Evolutionary conservation across 306 rosid genomes (phyloP), one percentile per base, ranked within the genome.

Genomic region (Cicer yamashitae): DNA sequence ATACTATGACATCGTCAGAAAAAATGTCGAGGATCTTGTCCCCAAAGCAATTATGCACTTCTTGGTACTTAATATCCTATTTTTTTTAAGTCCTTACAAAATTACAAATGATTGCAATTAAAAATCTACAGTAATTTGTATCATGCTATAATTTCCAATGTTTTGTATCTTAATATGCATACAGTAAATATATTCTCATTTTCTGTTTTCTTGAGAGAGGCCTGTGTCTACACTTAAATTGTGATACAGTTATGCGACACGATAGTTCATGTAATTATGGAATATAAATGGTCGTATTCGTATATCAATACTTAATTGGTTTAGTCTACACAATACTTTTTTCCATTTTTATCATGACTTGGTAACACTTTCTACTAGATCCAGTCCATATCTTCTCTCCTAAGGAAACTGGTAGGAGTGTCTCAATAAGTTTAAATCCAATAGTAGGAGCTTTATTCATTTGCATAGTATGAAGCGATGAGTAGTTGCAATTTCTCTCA

Each of bases 41-140:
- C 99, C 99, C 40, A 94, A 94, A 90, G 91, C 93, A 62, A 94
- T 94, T 60, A 94, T 94, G 97, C 96, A 94, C 83, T 94, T 94
- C 96, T 78, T 94, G 97, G 99, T 94, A 94, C 75, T 77, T 63
- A 81, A 62, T 54, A 65, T 79, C 17, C 73, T 17, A n/a, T 17
- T 82, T 69, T 65, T 52, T 47, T 30, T 73, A 45, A 13, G 41
- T 46, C 58, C 58, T 53, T 59, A 7, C 58, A 50, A 74, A 71
- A 54, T 53, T 59, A 11, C 58, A 51, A 70, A 71, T 20, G 67
- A 18, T 65, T 81, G n/a, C 70, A 40, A 34, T 52, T 45, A 37
- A 13, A 62, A 17, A 67, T 77, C 53, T 61, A 9, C 45, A 72
- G 25, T 22, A 38, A 37, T 37, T 64, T 3, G 52, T 65, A 56